Evolutionary conservation across 2,329 filamentous ascomycete species (phyloP).

Genomic region (Pseudocercospora fuligena): DNA sequence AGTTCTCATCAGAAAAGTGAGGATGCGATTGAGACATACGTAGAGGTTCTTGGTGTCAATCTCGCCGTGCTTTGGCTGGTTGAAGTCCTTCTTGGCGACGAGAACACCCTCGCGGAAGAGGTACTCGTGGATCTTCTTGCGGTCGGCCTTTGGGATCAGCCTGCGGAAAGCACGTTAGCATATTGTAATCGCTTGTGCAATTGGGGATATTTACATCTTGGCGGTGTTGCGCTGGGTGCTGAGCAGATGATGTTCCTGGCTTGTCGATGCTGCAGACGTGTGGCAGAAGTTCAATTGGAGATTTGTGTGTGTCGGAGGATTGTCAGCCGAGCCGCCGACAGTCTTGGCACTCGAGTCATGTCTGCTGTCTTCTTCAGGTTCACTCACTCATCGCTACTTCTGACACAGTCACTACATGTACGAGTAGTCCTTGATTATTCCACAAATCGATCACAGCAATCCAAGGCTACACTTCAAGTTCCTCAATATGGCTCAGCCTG

Average conservation of each 20-base stretch:
- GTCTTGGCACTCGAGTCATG: background rate
- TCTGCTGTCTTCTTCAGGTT: background rate
- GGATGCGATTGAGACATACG: constrained; percentile 52
- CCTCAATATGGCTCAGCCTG: constrained; percentile 7
- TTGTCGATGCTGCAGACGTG: background rate
- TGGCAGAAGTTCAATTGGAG: background rate
- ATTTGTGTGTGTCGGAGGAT: background rate
- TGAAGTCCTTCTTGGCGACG: constrained; percentile 99
- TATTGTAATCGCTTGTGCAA: background rate
- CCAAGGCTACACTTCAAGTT: background rate
- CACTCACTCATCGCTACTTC: background rate
- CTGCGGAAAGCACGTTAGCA: constrained; percentile 49
- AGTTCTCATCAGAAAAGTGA: constrained; percentile 2
- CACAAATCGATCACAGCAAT: no score
- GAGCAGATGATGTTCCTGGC: constrained; percentile 16
- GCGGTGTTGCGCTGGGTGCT: constrained; percentile 41
- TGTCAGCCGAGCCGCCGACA: background rate
- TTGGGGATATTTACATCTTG: constrained; percentile 46
- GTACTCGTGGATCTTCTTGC: constrained; percentile 99
- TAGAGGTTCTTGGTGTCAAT: constrained; percentile 99
- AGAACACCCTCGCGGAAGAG: constrained; percentile 86
- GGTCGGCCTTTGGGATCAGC: constrained; percentile 99
- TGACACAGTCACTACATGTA: no score
- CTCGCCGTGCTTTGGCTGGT: constrained; percentile 95
- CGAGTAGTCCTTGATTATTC: no score